Conservation (phyloP, 2,329 filamentous ascomycete species). For the Fusarium cyanostomum region DNA sequence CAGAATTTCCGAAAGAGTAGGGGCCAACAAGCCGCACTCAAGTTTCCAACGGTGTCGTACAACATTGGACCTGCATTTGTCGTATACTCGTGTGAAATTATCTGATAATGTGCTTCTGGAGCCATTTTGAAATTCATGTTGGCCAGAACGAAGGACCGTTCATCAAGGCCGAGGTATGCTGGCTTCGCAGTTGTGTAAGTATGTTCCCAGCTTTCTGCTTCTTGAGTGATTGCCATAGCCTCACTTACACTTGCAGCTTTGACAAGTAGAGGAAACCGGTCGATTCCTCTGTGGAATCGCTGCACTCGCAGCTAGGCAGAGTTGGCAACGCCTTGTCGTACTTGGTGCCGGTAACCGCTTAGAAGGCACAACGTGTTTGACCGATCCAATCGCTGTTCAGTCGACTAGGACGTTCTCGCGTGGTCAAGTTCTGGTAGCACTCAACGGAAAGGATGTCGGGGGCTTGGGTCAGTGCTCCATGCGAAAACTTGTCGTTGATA, state of each 20-base stretch:
- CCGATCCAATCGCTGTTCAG: slow-evolving; percentile 2
- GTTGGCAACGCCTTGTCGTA: neutral
- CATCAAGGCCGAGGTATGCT: neutral
- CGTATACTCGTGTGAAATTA: slow-evolving; percentile 17
- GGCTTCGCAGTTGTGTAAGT: neutral
- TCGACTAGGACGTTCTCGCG: slow-evolving; percentile 10
- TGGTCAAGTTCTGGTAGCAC: slow-evolving; percentile 1
- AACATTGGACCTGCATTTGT: slow-evolving; percentile 33
- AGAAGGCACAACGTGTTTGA: neutral
- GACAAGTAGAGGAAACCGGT: neutral
- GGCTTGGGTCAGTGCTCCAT: slow-evolving; percentile 1
- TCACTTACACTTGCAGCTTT: neutral
- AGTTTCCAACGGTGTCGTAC: slow-evolving; percentile 27
- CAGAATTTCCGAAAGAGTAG: slow-evolving; percentile 25
- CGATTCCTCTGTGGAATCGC: neutral
- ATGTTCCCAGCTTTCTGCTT: neutral
- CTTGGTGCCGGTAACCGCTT: neutral
- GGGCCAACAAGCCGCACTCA: slow-evolving; percentile 16
- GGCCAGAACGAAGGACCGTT: neutral
- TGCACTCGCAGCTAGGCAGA: slow-evolving; percentile 4
- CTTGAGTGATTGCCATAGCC: neutral
- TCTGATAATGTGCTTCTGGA: slow-evolving; percentile 19
- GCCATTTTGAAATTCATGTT: slow-evolving; percentile 23
- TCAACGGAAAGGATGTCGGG: neutral
- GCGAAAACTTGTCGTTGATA: slow-evolving; percentile 5